Evolutionary conservation across 192 early-diverging fungal genomes (phyloP).

Genomic region (Podila minutissima): DNA sequence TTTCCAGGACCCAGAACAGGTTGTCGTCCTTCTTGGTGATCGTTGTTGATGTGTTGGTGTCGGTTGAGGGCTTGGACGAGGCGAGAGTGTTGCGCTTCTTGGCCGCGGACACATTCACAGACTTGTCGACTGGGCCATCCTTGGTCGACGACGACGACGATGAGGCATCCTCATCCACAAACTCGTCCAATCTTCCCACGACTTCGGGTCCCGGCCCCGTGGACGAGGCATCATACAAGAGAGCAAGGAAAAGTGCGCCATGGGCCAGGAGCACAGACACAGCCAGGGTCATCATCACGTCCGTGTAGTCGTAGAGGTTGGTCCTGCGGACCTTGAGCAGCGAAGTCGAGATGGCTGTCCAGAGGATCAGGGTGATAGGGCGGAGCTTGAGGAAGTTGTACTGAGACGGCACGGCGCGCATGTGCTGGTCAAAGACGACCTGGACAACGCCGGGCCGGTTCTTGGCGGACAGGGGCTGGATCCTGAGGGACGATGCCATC

Average conservation of each 20-base stretch:
- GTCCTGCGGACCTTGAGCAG: slow-evolving; percentile 27
- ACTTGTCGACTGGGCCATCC: background rate
- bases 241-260: slow-evolving; percentile 15
- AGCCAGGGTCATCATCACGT: slow-evolving; percentile 9
- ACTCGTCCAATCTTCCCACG: slow-evolving; percentile 17
- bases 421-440: slow-evolving; percentile 24
- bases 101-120: background rate
- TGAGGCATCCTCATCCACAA: slow-evolving; percentile 20
- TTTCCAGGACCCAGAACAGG: slow-evolving; percentile 32
- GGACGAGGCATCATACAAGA: slow-evolving; percentile 33
- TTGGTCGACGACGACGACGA: background rate
- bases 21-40: slow-evolving; percentile 14
- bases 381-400: slow-evolving; percentile 39
- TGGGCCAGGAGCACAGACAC: slow-evolving; percentile 28
- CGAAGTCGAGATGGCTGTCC: slow-evolving; percentile 34
- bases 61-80: background rate
- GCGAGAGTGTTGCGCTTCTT: background rate
- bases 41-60: background rate
- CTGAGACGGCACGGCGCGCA: slow-evolving; percentile 12
- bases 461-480: slow-evolving; percentile 22
- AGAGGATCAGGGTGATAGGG: slow-evolving; percentile 31
- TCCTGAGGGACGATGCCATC: slow-evolving; percentile 17
- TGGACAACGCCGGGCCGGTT: slow-evolving; percentile 23
- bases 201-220: slow-evolving; percentile 12
- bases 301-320: background rate